A percentile compares a stretch with the other conserved stretches of the same genome.
phyloP scores from a whole-genome alignment of 2,329 filamentous ascomycete species.

The Cytospora paraplurivora region DNA sequence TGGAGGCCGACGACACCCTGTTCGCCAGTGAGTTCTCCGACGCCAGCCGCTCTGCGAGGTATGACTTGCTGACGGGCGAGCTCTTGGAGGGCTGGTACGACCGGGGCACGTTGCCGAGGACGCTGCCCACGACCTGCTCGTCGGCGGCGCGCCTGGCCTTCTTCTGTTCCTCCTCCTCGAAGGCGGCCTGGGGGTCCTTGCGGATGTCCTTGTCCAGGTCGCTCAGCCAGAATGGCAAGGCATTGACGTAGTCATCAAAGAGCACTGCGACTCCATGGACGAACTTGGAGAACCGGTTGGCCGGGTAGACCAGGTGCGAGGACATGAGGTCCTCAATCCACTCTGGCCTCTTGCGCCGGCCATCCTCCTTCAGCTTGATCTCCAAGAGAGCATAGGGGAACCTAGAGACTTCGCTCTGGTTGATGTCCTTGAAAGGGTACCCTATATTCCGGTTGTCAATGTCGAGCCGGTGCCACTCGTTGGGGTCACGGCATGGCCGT shows the following conservation, averaged over 20 bases:
- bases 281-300: conserved; percentile 94
- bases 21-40: conserved; percentile 29
- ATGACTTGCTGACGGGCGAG: conserved; percentile 70
- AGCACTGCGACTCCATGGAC: conserved; percentile 88
- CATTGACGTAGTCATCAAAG: conserved; percentile 96
- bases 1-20: conserved; percentile 20
- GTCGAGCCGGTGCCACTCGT: conserved; percentile 88
- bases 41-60: conserved; percentile 56
- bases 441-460: conserved; percentile 82
- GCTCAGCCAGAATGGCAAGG: conserved; percentile 92
- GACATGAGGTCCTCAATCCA: conserved; percentile 93
- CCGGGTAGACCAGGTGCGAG: conserved; percentile 88
- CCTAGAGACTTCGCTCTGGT: conserved; percentile 85
- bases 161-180: conserved; percentile 86
- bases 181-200: conserved; percentile 86
- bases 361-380: conserved; percentile 79
- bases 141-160: conserved; percentile 81
- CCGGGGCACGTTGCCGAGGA: conserved; percentile 65
- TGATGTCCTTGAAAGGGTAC: conserved; percentile 84
- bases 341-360: conserved; percentile 67
- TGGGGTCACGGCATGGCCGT: conserved; percentile 84
- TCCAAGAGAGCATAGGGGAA: conserved; percentile 93
- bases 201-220: conserved; percentile 92
- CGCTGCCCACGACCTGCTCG: conserved; percentile 84
- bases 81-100: conserved; percentile 63